phyloP scores from a whole-genome alignment of 2,329 filamentous ascomycete species.

The Fusarium sp. region DNA sequence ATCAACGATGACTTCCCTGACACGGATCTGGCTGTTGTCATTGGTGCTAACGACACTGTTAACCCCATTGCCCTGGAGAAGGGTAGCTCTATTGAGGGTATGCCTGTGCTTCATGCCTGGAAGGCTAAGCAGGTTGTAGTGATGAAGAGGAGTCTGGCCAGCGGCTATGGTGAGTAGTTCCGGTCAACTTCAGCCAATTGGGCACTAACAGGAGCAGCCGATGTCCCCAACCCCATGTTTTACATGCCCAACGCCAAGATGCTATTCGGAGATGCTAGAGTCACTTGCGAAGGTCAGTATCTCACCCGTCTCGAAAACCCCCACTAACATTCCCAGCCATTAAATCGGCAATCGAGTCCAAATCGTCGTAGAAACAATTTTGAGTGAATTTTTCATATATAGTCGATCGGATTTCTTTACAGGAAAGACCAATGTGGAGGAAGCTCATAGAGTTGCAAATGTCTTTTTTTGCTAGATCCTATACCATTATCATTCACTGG shows the following conservation, averaged over 20 bases:
- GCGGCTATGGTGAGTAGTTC: slow-evolving; percentile 77
- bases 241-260: slow-evolving; percentile 91
- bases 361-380: slow-evolving; percentile 39
- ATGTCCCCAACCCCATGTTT: slow-evolving; percentile 94
- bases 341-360: slow-evolving; percentile 55
- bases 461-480: slow-evolving; percentile 36
- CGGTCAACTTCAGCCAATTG: fast-evolving
- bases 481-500: slow-evolving; percentile 24
- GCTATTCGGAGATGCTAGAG: slow-evolving; percentile 91
- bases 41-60: slow-evolving; percentile 92
- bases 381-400: slow-evolving; percentile 23
- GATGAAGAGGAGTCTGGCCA: slow-evolving; percentile 92
- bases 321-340: slow-evolving; percentile 52
- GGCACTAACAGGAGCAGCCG: slow-evolving; percentile 64
- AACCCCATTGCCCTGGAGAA: slow-evolving; percentile 90
- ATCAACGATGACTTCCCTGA: slow-evolving; percentile 93
- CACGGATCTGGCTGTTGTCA: slow-evolving; percentile 88
- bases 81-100: slow-evolving; percentile 86
- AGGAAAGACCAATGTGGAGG: slow-evolving; percentile 25
- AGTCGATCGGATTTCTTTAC: slow-evolving; percentile 13
- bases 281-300: slow-evolving; percentile 79
- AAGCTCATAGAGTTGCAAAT: slow-evolving; percentile 37
- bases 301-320: not conserved
- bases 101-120: slow-evolving; percentile 93
- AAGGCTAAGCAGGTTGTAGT: slow-evolving; percentile 94